Percentiles rank a stretch among this genome's conserved stretches.
These are phyloP conservation scores for Zea luxurians DNA, from an alignment of 176 grass and related monocot species.

Conservation along the genomic window DNA sequence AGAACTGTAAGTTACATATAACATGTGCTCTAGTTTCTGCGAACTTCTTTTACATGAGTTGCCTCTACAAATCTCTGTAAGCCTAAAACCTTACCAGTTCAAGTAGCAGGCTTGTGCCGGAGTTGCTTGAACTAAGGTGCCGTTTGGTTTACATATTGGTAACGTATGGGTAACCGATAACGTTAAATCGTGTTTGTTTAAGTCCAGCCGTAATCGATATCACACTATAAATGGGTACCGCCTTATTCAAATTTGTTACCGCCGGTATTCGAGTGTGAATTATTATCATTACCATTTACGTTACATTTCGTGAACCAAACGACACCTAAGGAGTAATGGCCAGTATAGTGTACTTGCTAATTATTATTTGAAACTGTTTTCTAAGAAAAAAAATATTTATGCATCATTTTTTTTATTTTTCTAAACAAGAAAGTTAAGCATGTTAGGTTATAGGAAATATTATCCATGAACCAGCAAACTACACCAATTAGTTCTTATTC, in stretches of 20 bases:
- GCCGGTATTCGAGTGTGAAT: too few relatives aligned
- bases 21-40: conserved; percentile 28
- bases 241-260: too few relatives aligned
- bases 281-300: too few relatives aligned
- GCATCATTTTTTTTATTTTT: neutral
- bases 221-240: too few relatives aligned
- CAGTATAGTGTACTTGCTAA: neutral
- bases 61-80: conserved; percentile 20
- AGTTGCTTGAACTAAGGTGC: conserved; percentile 23
- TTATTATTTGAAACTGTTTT: conserved; percentile 18
- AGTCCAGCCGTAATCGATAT: too few relatives aligned
- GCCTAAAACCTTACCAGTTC: conserved; percentile 20
- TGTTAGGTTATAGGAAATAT: neutral
- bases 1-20: conserved; percentile 47
- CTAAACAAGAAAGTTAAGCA: conserved; percentile 16
- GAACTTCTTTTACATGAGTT: conserved; percentile 11
- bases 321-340: neutral
- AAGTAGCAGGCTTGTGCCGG: neutral
- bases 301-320: too few relatives aligned
- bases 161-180: too few relatives aligned
- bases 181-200: too few relatives aligned
- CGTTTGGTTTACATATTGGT: too few relatives aligned
- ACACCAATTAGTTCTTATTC: conserved; percentile 6
- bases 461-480: neutral
- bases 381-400: conserved; percentile 18